Conservation (phyloP, 202 grass and related monocot genomes). For the Carex sylvatica region DNA sequence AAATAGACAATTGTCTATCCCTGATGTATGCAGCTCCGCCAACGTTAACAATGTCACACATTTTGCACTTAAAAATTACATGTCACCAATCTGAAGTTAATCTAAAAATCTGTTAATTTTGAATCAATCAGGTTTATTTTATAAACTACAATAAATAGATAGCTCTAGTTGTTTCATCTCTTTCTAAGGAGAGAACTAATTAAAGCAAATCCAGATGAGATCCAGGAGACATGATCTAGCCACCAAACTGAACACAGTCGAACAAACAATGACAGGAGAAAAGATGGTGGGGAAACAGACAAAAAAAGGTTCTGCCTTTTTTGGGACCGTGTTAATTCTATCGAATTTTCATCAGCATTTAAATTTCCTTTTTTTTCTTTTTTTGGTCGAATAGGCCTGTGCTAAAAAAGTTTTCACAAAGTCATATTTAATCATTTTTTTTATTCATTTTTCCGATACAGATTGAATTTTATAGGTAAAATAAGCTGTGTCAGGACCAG, state of each 20-base stretch:
- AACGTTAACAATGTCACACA: no score
- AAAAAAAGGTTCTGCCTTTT: neutral
- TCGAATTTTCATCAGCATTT: neutral
- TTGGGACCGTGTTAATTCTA: neutral
- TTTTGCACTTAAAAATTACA: no score
- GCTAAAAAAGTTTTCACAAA: no score
- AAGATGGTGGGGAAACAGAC: neutral
- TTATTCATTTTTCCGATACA: no score
- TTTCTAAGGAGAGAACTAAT: neutral
- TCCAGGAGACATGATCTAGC: slow-evolving; percentile 5
- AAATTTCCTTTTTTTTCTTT: neutral
- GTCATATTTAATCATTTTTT: no score
- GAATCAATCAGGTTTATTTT: no score
- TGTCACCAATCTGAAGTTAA: no score
- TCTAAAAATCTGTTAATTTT: no score
- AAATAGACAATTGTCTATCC: no score
- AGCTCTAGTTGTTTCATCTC: neutral
- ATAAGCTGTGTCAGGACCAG: no score
- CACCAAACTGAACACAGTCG: slow-evolving; percentile 8
- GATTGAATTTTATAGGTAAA: neutral
- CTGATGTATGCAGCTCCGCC: no score
- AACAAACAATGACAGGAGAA: neutral
- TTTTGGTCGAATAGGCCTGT: neutral
- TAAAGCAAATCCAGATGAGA: slow-evolving; percentile 6
- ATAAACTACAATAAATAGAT: neutral